phyloP scores from a whole-genome alignment of 179 eudicot genomes.

The Beta macrorhiza region DNA sequence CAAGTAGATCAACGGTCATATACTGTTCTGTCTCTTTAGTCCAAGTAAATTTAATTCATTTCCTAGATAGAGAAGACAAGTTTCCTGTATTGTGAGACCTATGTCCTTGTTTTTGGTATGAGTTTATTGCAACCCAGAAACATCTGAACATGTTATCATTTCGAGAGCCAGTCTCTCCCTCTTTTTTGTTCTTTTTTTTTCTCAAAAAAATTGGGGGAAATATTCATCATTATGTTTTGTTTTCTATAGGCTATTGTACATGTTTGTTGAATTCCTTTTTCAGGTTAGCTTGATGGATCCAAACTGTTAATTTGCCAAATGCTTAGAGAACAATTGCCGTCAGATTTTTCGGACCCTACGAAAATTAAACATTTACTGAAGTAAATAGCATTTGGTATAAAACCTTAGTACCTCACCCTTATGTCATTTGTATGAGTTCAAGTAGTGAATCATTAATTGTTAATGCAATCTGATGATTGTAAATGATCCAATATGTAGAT shows the following conservation, averaged over 20 bases:
- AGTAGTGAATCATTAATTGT: neutral
- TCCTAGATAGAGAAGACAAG: neutral
- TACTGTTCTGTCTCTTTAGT: slow-evolving; percentile 1
- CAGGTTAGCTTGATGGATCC: slow-evolving; percentile 9
- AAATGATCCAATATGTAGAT: neutral
- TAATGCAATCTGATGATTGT: neutral
- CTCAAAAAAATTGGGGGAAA: neutral
- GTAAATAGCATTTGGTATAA: neutral
- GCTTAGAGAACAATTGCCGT: neutral
- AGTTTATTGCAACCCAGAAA: neutral
- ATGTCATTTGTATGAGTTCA: neutral
- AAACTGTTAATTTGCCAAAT: neutral
- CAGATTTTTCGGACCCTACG: neutral
- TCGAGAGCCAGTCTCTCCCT: no score
- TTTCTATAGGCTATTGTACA: neutral
- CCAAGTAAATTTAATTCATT: slow-evolving; percentile 10
- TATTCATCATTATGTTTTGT: neutral
- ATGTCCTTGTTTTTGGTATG: neutral
- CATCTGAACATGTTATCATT: no score
- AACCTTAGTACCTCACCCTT: neutral
- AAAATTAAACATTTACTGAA: neutral
- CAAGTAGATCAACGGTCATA: slow-evolving; percentile 3
- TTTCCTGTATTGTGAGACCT: neutral
- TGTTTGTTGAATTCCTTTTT: neutral
- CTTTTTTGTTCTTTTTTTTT: neutral